Evolutionary conservation across 2,329 filamentous ascomycete genomes (phyloP).

Genomic region (Colletotrichum tanaceti): DNA sequence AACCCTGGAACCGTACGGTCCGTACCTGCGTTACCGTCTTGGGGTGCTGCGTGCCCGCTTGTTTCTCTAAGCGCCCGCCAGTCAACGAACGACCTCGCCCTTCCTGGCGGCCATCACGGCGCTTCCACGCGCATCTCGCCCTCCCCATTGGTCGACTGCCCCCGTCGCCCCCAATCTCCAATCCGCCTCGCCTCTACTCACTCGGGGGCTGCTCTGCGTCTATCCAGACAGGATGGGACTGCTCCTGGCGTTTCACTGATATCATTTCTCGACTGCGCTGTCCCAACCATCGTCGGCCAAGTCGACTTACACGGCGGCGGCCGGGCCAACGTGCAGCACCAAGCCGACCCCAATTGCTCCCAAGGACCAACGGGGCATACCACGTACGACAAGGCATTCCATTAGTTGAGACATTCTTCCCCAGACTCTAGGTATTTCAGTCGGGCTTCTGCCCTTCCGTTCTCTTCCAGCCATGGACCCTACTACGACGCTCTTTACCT

Average conservation of each 20-base stretch:
- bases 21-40: slow-evolving; percentile 36
- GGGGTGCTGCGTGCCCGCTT: slow-evolving; percentile 28
- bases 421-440: slow-evolving; percentile 21
- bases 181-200: slow-evolving; percentile 28
- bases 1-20: slow-evolving; percentile 32
- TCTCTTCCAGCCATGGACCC: slow-evolving; percentile 61
- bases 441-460: slow-evolving; percentile 24
- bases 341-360: slow-evolving; percentile 21
- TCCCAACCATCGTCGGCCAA: slow-evolving; percentile 37
- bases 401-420: slow-evolving; percentile 20
- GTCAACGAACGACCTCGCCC: slow-evolving; percentile 41
- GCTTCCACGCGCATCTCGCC: slow-evolving; percentile 44
- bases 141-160: slow-evolving; percentile 45
- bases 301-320: slow-evolving; percentile 32
- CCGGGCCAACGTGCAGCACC: slow-evolving; percentile 30
- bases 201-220: slow-evolving; percentile 43
- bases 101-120: slow-evolving; percentile 46
- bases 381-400: slow-evolving; percentile 16
- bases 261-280: slow-evolving; percentile 29
- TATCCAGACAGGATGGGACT: slow-evolving; percentile 46
- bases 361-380: slow-evolving; percentile 18
- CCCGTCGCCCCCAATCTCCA: slow-evolving; percentile 45
- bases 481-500: slow-evolving; percentile 52
- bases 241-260: slow-evolving; percentile 39
- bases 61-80: slow-evolving; percentile 50